Evolutionary conservation across 345 rosid genomes (phyloP), one percentile per base, ranked within the genome.

Genomic region (Dimocarpus longan): DNA sequence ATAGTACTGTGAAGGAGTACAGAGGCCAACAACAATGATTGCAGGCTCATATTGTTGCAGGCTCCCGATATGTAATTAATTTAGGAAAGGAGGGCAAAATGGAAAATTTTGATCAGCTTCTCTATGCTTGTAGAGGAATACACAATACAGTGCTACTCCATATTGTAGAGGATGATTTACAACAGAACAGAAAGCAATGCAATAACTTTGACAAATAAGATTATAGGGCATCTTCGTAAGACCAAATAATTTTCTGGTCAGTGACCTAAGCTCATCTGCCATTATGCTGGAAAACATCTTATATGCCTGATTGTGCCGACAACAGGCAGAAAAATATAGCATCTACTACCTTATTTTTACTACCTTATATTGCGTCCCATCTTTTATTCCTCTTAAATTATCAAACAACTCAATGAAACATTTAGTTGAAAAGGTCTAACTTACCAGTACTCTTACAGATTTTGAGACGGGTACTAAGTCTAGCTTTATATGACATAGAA

Each of bases 321-420:
- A 72, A 39, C 7, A 72, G 54, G 15, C 21, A 26, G 40, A 59
- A 73, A 26, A 57, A 37, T n/a, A 12, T 21, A 40, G 12, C 11
- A 3, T 44, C 8, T 28, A 39, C 8, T 13, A 8, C 52, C 6
- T 72, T 57, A 72, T n/a, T 37, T 46, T 52, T 8, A 42, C 64
- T 42, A 52, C 37, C 75, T 42, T 40, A 68, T 68, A 39, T 70
- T 46, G 60, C 21, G 15, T 37, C 76, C 37, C 43, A 40, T 26
- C 15, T 73, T 59, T 71, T 71, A 28, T 52, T 71, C 8, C 13
- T 18, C n/a, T 40, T 5, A 71, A 71, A 50, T 54, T 24, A 72
- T 9, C 6, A 32, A 15, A 28, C 28, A 37, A 56, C 8, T 28
- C 43, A 9, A 73, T 0, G 24, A 40, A 39, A 15, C 10, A 62